Base-by-base conservation (phyloP, 208 protist genomes). In the Acanthamoeba triangularis region DNA sequence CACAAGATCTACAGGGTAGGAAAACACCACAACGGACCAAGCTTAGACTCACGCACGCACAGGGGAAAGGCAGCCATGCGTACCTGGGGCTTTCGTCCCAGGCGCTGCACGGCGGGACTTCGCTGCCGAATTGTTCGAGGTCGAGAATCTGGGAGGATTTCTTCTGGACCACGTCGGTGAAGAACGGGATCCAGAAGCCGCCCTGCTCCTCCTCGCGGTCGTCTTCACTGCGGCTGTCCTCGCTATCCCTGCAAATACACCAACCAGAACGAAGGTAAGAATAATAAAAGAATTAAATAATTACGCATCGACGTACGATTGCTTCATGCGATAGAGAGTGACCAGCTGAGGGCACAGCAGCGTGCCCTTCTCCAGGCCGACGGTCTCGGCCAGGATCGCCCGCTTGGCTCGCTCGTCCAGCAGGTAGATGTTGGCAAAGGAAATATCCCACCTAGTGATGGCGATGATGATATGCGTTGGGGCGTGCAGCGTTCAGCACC, bases 51-150 rank as follows among this genome's bases (percentile, higher is more conserved):
- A 87, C 78, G 67, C 16, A 14, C 6, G 54, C 3, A 23, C 54
- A 59, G 11, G 1, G 0, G 54, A 25, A 25, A 23, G 54, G 13
- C 54, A 59, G 20, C 18, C 2, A 30, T 72, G 65, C 65, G 65
- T 25, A 90, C 85, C 65, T 69, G 8, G 87, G 87, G 65, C 63
- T 76, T n/a, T 93, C 87, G 44, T 93, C 76, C 87, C 87, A 93
- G 30, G 63, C 87, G 35, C 52, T 56, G 61, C 87, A 93, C 6
- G 59, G 87, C 35, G 63, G 63, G 8, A 93, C 65, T 35, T 93
- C 80, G n/a, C 41, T 6, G 28, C 35, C 49, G 25, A 47, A 88
- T 18, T 63, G 80, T 11, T 23, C n/a, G 52, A 88, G 80, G 52
- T 54, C 80, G 80, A 63, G 80, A 28, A 88, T 41, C 80, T 88